Evolutionary conservation across 2,329 filamentous ascomycete genomes (phyloP).

Genomic region (Neopestalotiopsis sp.): DNA sequence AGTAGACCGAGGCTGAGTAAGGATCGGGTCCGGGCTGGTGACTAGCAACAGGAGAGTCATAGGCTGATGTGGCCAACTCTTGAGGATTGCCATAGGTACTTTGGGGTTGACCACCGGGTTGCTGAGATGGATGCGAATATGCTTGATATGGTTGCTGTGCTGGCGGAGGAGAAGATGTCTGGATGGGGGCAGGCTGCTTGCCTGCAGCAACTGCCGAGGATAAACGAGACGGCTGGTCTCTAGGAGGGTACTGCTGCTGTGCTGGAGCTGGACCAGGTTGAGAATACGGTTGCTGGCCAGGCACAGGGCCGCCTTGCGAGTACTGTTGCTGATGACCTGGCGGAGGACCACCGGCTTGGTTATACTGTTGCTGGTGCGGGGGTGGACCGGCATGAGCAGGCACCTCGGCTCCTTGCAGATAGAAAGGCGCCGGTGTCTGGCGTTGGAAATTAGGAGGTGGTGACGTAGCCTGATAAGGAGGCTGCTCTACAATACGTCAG

Average conservation of each 20-base stretch:
- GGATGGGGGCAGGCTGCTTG: constrained; percentile 55
- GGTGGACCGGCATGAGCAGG: constrained; percentile 43
- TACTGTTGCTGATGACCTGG: constrained; percentile 25
- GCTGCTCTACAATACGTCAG: constrained; percentile 42
- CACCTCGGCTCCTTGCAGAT: constrained; percentile 65
- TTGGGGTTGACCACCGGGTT: constrained; percentile 61
- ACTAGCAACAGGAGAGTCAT: constrained; percentile 72
- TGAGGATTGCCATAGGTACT: constrained; percentile 76
- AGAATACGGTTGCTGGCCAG: constrained; percentile 33
- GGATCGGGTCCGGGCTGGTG: constrained; percentile 53
- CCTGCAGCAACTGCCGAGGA: constrained; percentile 46
- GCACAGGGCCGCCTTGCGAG: constrained; percentile 37
- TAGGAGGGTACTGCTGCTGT: constrained; percentile 31
- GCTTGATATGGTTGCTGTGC: constrained; percentile 55
- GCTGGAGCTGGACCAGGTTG: constrained; percentile 37
- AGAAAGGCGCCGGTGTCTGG: constrained; percentile 66
- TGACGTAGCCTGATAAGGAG: constrained; percentile 52
- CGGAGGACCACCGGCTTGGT: constrained; percentile 37
- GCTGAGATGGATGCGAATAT: constrained; percentile 51
- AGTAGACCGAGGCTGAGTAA: constrained; percentile 54
- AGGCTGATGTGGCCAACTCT: constrained; percentile 78
- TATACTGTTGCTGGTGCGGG: constrained; percentile 27
- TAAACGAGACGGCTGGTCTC: constrained; percentile 53
- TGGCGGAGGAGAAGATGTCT: constrained; percentile 59
- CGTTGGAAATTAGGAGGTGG: constrained; percentile 62